Conservation (phyloP, 305 asterid species). For the Fraxinus nigra region DNA sequence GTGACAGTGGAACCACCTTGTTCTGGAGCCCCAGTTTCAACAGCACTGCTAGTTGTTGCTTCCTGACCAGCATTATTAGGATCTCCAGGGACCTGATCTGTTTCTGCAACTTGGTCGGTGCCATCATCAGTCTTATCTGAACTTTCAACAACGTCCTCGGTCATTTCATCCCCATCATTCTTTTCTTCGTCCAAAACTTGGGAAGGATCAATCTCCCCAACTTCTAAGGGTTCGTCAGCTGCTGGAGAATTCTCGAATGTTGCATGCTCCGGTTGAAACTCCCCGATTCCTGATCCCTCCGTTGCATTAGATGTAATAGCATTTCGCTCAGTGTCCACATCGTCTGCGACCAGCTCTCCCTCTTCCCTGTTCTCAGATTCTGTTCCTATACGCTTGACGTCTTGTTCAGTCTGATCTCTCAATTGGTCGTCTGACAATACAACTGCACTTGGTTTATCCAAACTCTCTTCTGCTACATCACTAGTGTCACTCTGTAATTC, state of each 20-base stretch:
- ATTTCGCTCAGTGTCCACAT: constrained; percentile 51
- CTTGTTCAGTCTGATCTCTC: constrained; percentile 60
- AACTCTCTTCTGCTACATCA: constrained; percentile 47
- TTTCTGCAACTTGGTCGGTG: constrained; percentile 24
- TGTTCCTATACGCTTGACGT: constrained; percentile 45
- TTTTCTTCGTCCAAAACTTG: constrained; percentile 51
- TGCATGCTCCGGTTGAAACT: constrained; percentile 42
- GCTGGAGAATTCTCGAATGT: constrained; percentile 39
- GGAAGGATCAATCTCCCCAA: constrained; percentile 57
- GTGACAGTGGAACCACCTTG: constrained; percentile 41
- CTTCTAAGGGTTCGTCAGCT: constrained; percentile 42
- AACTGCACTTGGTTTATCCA: constrained; percentile 41
- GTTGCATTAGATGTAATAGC: constrained; percentile 32
- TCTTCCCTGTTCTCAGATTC: constrained; percentile 72
- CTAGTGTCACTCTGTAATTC: constrained; percentile 42
- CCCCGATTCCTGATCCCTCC: constrained; percentile 50
- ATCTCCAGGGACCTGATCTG: constrained; percentile 37
- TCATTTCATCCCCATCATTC: constrained; percentile 34
- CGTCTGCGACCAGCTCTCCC: constrained; percentile 68
- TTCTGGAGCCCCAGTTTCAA: constrained; percentile 36
- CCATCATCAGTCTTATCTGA: constrained; percentile 40
- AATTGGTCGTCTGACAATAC: constrained; percentile 44
- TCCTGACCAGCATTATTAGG: constrained; percentile 27
- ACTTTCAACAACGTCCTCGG: constrained; percentile 37
- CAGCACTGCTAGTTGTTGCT: constrained; percentile 37